phyloP scores from a whole-genome alignment of 345 rosid species.

The Crucihimalaya himalaica region DNA sequence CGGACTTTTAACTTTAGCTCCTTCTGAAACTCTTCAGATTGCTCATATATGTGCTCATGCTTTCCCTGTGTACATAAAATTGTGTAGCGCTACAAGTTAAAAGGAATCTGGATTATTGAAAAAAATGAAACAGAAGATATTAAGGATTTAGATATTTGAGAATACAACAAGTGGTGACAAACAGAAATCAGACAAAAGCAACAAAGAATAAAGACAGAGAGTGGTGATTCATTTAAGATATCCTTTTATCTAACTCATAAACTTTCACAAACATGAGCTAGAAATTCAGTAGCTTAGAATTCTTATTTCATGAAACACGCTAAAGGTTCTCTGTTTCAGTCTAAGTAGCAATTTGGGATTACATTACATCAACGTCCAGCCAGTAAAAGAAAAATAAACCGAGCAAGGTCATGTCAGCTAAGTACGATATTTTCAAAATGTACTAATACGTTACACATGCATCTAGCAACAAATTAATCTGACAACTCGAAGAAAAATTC shows the following conservation, averaged over 20 bases:
- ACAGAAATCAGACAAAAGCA: background rate
- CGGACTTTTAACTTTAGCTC: conserved; percentile 86
- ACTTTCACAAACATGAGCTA: conserved; percentile 11
- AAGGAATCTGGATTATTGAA: background rate
- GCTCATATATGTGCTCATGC: conserved; percentile 73
- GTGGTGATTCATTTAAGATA: background rate
- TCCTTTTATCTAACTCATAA: background rate
- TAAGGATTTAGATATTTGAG: background rate
- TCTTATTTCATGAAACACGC: background rate
- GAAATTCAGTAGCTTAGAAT: background rate
- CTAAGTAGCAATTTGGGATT: background rate
- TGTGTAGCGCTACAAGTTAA: background rate
- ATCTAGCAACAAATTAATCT: conserved; percentile 10
- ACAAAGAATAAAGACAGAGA: conserved; percentile 1
- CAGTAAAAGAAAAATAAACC: background rate
- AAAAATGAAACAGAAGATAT: background rate
- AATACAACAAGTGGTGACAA: background rate
- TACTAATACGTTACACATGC: background rate
- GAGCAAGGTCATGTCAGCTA: conserved; percentile 8
- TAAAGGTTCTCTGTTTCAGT: background rate
- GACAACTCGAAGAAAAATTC: background rate
- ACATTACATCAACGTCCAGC: background rate
- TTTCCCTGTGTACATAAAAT: conserved; percentile 62
- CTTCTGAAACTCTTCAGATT: conserved; percentile 73
- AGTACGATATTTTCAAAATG: conserved; percentile 14